Evolutionary conservation across 192 early-diverging fungal genomes (phyloP), one percentile per base, ranked within the genome.

Genomic region (Coemansia sp.): DNA sequence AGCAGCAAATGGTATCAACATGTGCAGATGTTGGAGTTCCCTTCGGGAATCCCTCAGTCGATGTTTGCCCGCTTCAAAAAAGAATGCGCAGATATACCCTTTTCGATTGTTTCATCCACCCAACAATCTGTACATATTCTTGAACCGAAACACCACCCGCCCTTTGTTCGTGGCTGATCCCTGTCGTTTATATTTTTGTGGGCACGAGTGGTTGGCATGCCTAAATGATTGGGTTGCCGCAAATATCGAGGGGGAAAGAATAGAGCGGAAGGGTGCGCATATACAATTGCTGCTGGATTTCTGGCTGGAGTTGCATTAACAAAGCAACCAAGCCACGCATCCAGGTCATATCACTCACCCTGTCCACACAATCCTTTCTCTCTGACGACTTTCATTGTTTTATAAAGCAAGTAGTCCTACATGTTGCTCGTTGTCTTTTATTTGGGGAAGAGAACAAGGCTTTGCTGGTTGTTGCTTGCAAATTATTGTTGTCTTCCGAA

Each of bases 261-360:
- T 25, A 25, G 21, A 25, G 23, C 46, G 23, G 21, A 49, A 49
- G 46, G 23, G 23, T 49, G 23, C 23, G 23, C 46, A 12, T 25
- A 10, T 13, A 25, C 46, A 49, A 26, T 49, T 49, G 46, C 21
- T 25, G 46, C 46, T 25, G 23, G n/a, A 2, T 18, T 15, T 46
- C 43, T 49, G 21, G 46, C 46, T 25, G n/a, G 46, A 49, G 61
- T 33, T 48, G 48, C 33, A 37, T 63, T 53, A 35, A 10, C 34
- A 64, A 56, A 66, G 67, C 62, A 34, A 55, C 61, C 58, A 74
- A 74, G 72, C 72, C 72, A 56, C 53, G 53, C 53, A 56, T 56
- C 3, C 16, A n/a, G 31, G 53, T 56, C 53, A 56, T 33, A 56
- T 18, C 28, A 33, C 53, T 29, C 15, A 12, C 53, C 31, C n/a